Evolutionary conservation across 345 rosid genomes (phyloP).

Genomic region (Ricinus communis): DNA sequence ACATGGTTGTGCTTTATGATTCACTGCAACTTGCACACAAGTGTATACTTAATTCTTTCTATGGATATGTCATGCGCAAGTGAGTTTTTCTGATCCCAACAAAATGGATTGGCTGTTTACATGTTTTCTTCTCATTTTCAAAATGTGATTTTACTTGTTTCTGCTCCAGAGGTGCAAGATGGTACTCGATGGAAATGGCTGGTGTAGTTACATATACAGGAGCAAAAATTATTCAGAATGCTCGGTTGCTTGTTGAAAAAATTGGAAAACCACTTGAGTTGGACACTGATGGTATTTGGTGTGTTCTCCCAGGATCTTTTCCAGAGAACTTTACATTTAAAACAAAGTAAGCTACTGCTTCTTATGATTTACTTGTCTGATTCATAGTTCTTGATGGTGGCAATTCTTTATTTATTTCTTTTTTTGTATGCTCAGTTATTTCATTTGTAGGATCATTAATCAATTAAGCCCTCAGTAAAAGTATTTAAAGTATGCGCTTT

Average conservation of each 20-base stretch:
- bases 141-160: conserved; percentile 28
- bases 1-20: conserved; percentile 96
- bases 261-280: conserved; percentile 98
- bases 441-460: not conserved
- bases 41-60: conserved; percentile 93
- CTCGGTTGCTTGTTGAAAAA: conserved; percentile 85
- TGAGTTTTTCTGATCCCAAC: conserved; percentile 39
- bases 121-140: conserved; percentile 14
- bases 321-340: conserved; percentile 93
- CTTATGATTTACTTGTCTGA: conserved; percentile 5
- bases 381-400: not conserved
- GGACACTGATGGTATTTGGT: conserved; percentile 99
- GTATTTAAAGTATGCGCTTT: conserved; percentile 10
- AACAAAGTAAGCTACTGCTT: conserved; percentile 61
- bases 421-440: not conserved
- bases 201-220: conserved; percentile 99
- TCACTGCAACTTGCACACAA: conserved; percentile 98
- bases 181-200: conserved; percentile 99
- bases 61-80: conserved; percentile 99
- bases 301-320: conserved; percentile 90
- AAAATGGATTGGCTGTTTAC: conserved; percentile 14
- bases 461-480: not conserved
- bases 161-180: conserved; percentile 86
- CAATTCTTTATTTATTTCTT: too few species aligned
- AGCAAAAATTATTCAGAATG: conserved; percentile 97